Conservation (phyloP, 1,139 yeast species). For the Saccharomyces pastorianus region DNA sequence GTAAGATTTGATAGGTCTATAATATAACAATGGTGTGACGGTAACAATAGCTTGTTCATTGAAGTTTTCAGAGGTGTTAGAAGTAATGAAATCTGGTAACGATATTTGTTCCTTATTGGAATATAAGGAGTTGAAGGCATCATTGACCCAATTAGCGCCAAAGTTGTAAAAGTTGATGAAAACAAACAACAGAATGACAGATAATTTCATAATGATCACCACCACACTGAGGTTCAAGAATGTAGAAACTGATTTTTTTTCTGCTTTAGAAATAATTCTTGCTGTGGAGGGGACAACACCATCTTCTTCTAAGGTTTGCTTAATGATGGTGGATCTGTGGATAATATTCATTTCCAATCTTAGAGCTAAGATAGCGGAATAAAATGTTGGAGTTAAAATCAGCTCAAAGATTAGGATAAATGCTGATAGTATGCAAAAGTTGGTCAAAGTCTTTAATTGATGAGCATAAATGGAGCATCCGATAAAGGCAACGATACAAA, state of each 20-base stretch:
- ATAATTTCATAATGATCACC: conserved; percentile 55
- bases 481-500: conserved; percentile 66
- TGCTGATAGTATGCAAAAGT: conserved; percentile 74
- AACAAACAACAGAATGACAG: conserved; percentile 59
- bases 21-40: conserved; percentile 56
- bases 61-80: conserved; percentile 11
- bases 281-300: conserved; percentile 77
- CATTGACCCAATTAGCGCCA: conserved; percentile 68
- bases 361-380: conserved; percentile 74
- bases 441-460: conserved; percentile 66
- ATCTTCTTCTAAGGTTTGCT: conserved; percentile 85
- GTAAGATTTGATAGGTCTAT: conserved; percentile 57
- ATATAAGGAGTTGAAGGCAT: conserved; percentile 36
- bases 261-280: conserved; percentile 52
- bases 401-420: conserved; percentile 69
- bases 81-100: conserved; percentile 22
- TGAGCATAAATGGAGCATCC: conserved; percentile 64
- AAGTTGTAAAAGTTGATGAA: conserved; percentile 66
- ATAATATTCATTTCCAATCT: conserved; percentile 87
- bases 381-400: conserved; percentile 72
- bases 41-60: conserved; percentile 48
- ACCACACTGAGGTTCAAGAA: conserved; percentile 33
- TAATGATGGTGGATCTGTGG: conserved; percentile 73
- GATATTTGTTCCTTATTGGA: conserved; percentile 18
- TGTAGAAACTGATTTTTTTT: conserved; percentile 26